phyloP scores from a whole-genome alignment of 768 basidiomycete species.

The Mycena floridula region DNA sequence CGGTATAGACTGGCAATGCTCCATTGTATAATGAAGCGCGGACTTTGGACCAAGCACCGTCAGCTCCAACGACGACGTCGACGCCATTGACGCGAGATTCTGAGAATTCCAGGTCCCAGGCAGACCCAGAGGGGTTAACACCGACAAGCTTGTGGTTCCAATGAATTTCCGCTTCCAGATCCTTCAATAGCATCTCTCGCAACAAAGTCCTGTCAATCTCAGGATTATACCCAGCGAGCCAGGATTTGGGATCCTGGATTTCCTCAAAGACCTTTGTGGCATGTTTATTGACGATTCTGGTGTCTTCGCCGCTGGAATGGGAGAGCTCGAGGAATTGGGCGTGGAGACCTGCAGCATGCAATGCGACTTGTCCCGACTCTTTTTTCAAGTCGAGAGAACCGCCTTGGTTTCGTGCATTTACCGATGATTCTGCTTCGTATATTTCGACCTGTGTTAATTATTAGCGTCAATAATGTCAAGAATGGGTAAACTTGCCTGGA shows the following conservation, averaged over 20 bases:
- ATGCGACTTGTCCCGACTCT: constrained; percentile 17
- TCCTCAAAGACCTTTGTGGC: not conserved
- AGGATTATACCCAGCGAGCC: constrained; percentile 13
- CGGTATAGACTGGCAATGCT: constrained; percentile 19
- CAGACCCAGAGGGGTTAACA: no score
- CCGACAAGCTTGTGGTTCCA: constrained; percentile 16
- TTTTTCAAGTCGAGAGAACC: constrained; percentile 21
- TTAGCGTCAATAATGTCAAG: no score
- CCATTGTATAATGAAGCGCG: constrained; percentile 19
- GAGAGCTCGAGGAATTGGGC: constrained; percentile 14
- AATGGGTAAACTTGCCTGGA: no score
- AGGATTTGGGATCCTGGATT: not conserved
- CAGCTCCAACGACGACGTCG: constrained; percentile 28
- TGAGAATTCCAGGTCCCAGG: no score
- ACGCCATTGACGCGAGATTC: no score
- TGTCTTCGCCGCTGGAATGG: constrained; percentile 10
- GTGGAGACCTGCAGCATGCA: constrained; percentile 18
- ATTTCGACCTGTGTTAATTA: constrained; percentile 11
- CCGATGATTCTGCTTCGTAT: constrained; percentile 17
- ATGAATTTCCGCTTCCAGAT: constrained; percentile 13
- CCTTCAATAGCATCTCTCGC: constrained; percentile 18
- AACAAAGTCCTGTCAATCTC: constrained; percentile 21
- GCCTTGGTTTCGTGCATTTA: constrained; percentile 15
- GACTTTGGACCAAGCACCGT: constrained; percentile 27
- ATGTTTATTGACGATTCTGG: not conserved